Evolutionary conservation across 257 asterid species (phyloP).

Genomic region (Leptodermis oblonga): DNA sequence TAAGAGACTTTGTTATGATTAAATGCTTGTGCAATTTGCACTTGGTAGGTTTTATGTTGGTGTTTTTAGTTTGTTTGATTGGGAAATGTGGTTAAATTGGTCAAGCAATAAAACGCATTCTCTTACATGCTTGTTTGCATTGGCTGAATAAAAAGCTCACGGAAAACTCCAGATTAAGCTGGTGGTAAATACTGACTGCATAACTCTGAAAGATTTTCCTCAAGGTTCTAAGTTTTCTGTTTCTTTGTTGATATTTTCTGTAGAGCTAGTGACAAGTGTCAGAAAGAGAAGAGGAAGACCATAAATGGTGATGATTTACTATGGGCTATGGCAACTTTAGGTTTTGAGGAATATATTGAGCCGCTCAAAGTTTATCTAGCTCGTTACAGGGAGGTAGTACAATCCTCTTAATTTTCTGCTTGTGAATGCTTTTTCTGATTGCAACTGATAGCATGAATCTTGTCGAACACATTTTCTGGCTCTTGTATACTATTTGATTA

Average conservation of each 20-base stretch:
- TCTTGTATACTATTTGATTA: neutral
- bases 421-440: neutral
- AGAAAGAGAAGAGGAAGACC: constrained; percentile 63
- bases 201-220: neutral
- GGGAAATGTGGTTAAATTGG: neutral
- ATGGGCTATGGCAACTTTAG: constrained; percentile 60
- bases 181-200: neutral
- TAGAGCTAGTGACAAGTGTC: constrained; percentile 65
- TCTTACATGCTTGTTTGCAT: neutral
- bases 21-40: neutral
- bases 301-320: constrained; percentile 63
- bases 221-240: too few species aligned
- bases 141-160: neutral
- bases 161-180: neutral
- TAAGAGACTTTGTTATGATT: neutral
- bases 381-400: constrained; percentile 56
- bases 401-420: neutral
- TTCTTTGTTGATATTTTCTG: constrained; percentile 3
- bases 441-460: neutral
- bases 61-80: neutral
- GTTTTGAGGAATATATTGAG: constrained; percentile 50
- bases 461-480: neutral
- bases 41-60: neutral
- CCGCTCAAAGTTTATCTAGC: constrained; percentile 55
- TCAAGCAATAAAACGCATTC: neutral